Base-by-base conservation (phyloP, 2,329 filamentous ascomycete species). In the Penicillium sp. region DNA sequence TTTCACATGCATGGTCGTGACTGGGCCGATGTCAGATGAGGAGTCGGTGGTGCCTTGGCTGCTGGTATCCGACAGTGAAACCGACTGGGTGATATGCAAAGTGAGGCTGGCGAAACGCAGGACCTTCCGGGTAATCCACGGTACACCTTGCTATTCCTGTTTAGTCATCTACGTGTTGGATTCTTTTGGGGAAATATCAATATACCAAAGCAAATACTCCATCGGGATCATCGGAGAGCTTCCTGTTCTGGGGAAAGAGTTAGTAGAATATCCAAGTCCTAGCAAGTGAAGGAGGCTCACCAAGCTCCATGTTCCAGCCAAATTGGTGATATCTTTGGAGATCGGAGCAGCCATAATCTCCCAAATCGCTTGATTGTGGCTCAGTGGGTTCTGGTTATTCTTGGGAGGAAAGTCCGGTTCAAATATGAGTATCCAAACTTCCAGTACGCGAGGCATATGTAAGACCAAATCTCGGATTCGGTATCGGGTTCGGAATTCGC, bases 141-240 rank as follows among this genome's bases (percentile, higher is more conserved):
- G 62, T 5, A 64, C 63, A 2, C 58, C 59, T 63, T 65, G 63
- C 63, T 65, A 41, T 24, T 48, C 16, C 37, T 9, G 19, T 5
- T 61, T 39, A 57, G 56, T 11, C 14, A 2, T 4, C 14, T 11
- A 10, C 5, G 10, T n/a, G 5, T 3, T 11, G 5, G n/a, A 14
- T 22, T 22, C 2, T 10, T 11, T 27, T 43, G n/a, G 14, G 29
- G 19, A 1, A 16, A 16, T 9, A 4, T 13, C 10, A n/a, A n/a
- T 52, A 31, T 64, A 62, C 61, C 58, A 64, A 19, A 8, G 45
- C 49, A 26, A 65, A 61, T 1, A 65, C 46, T 6, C 53, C 46
- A 46, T 64, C 63, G 5, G 62, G 60, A 26, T 65, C 62, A 39
- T 59, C 58, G 2, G 63, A 65, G 2, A 64, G 21, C 24, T 59